Base-by-base conservation (phyloP, 2,329 filamentous ascomycete species). In the Penicillium carneum region DNA sequence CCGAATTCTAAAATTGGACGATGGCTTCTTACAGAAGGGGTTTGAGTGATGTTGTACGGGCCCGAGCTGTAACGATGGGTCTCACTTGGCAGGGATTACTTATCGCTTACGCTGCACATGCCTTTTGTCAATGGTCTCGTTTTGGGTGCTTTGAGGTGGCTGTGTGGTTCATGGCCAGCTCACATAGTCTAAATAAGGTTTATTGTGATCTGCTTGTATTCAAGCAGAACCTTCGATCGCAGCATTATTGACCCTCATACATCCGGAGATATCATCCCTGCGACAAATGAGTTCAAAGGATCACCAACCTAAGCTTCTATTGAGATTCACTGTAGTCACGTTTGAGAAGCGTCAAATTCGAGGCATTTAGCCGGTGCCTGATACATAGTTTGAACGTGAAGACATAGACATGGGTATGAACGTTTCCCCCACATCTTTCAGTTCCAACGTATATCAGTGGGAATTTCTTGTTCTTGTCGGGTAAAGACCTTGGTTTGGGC, bases 81-180 rank as follows among this genome's bases (percentile, higher is more conserved):
- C 31, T 43, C 29, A 20, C 31, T 38, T 26, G 23, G 33, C 14
- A 43, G 41, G 16, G 9, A 34, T 29, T 23, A 2, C 9, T 1
- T 23, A 1, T 55, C 34, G 43, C 38, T 38, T 31, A 18, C n/a
- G 23, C 41, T 33, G 39, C 48, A 59, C 34, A 42, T 43, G 39
- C 26, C 16, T 29, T 43, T 5, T 4, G 26, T 38, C 1, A n/a
- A 53, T 7, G 4, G 6, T 18, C 23, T 34, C 9, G 8, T 47
- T 26, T 14, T 41, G 11, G n/a, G n/a, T 54, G 23, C 26, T 23
- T 36, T 29, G 34, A 23, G 23, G 23, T 26, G 23, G 23, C 23
- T 26, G 49, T 26, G 56, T 36, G 7, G 41, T 9, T 29, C 1
- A 18, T 29, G 14, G 6, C 11, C 20, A 31, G 23, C 16, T 47